Evolutionary conservation across 2,329 filamentous ascomycete genomes (phyloP), one percentile per base, ranked within the genome.

Genomic region (Colletotrichum orbiculare): DNA sequence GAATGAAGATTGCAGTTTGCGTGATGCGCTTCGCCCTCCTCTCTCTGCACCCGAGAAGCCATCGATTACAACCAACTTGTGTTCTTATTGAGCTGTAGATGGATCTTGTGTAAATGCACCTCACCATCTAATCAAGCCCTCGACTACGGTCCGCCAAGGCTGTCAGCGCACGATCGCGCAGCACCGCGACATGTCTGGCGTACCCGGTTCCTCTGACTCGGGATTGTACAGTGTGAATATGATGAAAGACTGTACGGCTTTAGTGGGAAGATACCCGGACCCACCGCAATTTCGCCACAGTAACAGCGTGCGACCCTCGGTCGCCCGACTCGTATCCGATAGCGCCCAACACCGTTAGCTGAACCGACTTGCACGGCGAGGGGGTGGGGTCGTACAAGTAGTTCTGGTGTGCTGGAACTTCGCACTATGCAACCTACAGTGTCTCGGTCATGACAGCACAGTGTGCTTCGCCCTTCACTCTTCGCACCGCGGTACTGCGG

Each of bases 131-230:
- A 4, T 25, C 25, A 25, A 25, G 25, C 25, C 25, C 25, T 25
- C 25, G 25, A 25, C 25, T 54, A 37, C 50, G 58, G 52, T 63
- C 46, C 15, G 63, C 63, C 63, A 66, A 66, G 50, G 58, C 63
- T 66, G 63, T 66, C 58, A 66, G 25, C 37, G 48, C 47, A 42
- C 47, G 58, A 65, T 65, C 62, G 52, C 47, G 47, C 17, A 39
- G 56, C 39, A 37, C 54, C 49, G 41, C 33, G 47, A 59, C 56
- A 54, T 33, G 35, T 35, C 37, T 52, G n/a, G 33, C 35, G 34
- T 34, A 33, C 46, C 52, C 52, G 10, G 47, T 62, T 12, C 63
- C 58, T 66, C 52, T 57, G 52, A 35, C 58, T 62, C 42, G 58
- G 58, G 33, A 43, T 6, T 7, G 0, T 62, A 62, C 63, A 45